Evolutionary conservation across 1,284 basidiomycete species (phyloP), one percentile per base, ranked within the genome.

Genomic region (Melampsora occidentalis): DNA sequence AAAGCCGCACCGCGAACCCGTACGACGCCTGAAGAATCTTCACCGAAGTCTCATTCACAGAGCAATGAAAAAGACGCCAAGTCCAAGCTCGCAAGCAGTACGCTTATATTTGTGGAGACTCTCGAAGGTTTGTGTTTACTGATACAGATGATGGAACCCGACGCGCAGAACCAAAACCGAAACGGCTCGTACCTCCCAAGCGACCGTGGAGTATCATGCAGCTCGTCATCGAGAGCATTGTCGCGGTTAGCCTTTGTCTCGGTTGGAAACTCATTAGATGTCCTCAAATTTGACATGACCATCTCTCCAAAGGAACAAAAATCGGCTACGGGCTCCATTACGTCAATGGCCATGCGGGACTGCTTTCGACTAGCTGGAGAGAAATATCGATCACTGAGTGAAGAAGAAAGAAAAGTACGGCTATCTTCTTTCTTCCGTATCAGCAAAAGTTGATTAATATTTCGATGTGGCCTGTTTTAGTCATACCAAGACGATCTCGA

Each of bases 191-290:
- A 46, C 71, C 71, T 1, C 71, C 71, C 22, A 75, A 73, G 53
- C 48, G 71, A 46, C 64, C 71, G 18, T 61, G 66, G 63, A 75
- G 67, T 65, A 57, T 75, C 49, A 75, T 75, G 71, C 65, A 66
- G 53, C 42, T 75, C 59, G 65, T 75, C 33, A 75, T 63, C 22
- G 51, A 75, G 39, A 65, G 67, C 39, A 65, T 75, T 22, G 46
- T 75, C 31, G n/a, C 63, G 18, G 71, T 75, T 12, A 59, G 71
- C 57, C 62, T 12, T 9, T 35, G 49, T 48, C 22, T 22, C n/a
- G 48, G 12, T 42, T 51, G 22, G 14, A 1, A 22, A 59, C 14
- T 48, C 42, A 62, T 5, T 35, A 48, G 10, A 10, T 62, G 46
- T 51, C n/a, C 42, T 33, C 10, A 57, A 12, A 31, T 1, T 28